Percentiles rank a stretch among this genome's conserved stretches.
Evolutionary conservation across 345 rosid species (phyloP).

Genomic region (Gossypium rotundifolium): DNA sequence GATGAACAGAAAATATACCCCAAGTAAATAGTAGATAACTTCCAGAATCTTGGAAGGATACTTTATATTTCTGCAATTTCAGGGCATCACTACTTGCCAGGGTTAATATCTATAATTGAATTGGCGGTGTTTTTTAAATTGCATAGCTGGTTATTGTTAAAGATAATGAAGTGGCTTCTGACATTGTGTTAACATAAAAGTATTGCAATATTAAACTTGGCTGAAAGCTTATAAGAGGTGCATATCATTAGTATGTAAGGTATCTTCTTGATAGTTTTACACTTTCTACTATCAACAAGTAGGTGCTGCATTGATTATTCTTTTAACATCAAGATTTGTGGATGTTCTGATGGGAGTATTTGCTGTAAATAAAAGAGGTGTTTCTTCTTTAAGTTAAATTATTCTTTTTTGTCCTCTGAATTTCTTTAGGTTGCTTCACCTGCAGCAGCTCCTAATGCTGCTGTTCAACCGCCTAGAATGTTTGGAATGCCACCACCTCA

Average conservation of each 20-base stretch:
- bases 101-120: background rate
- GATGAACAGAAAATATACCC: background rate
- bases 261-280: background rate
- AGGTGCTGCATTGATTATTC: background rate
- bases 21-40: background rate
- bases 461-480: constrained; percentile 60
- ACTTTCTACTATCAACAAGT: background rate
- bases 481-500: constrained; percentile 67
- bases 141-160: background rate
- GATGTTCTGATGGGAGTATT: background rate
- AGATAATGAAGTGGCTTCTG: background rate
- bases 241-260: background rate
- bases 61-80: background rate
- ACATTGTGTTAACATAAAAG: background rate
- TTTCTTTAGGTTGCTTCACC: constrained; percentile 50
- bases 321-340: background rate
- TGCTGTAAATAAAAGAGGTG: background rate
- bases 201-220: background rate
- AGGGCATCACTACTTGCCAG: background rate
- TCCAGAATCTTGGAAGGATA: background rate
- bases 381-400: background rate
- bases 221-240: background rate
- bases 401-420: background rate
- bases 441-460: constrained; percentile 46
- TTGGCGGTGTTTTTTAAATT: background rate